Base-by-base conservation (phyloP, 2,329 filamentous ascomycete species). In the Ascochyta pisi region DNA sequence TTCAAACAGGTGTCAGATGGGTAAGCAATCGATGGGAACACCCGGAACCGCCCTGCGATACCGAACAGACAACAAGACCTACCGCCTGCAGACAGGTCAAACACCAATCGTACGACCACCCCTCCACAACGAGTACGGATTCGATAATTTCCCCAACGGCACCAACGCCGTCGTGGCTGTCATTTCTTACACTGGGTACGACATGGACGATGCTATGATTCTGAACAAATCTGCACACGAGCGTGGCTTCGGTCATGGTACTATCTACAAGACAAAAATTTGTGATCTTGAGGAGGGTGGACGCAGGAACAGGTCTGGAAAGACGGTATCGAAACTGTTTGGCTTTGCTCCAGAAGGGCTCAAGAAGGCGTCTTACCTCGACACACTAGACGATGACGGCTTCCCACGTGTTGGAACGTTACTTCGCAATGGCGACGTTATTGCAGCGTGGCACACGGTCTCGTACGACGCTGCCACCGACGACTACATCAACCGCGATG, bases 141-240 rank as follows among this genome's bases (percentile, higher is more conserved):
- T 98, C 58, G 95, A 99, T 79, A 98, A 98, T 77, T 99, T 97
- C 76, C 95, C 95, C 50, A 97, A 98, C 73, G 95, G 95, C 26
- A 93, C 87, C 70, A 99, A 99, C 70, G 92, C 92, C 8, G 88
- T 98, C 35, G 95, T 99, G 55, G 95, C 95, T 56, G 96, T 99
- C 75, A 96, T 99, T 62, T 97, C 94, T 0, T 99, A 99, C 77
- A 98, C 94, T 2, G 95, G 94, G 47, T 99, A 98, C 79, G 95
- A 99, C 83, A 99, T 99, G 95, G 95, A 99, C 83, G 95, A 99
- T 79, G 95, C 95, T 74, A 98, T 98, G 94, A 98, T 99, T 73
- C 83, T 99, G 73, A 98, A 98, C 82, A 98, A 98, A 76, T 96
- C 92, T 19, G 88, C 94, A 3, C 92, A 97, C 76, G 95, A 99